Evolutionary conservation across 2,329 filamentous ascomycete species (phyloP), one percentile per base, ranked within the genome.

Genomic region (Curvularia lunata): DNA sequence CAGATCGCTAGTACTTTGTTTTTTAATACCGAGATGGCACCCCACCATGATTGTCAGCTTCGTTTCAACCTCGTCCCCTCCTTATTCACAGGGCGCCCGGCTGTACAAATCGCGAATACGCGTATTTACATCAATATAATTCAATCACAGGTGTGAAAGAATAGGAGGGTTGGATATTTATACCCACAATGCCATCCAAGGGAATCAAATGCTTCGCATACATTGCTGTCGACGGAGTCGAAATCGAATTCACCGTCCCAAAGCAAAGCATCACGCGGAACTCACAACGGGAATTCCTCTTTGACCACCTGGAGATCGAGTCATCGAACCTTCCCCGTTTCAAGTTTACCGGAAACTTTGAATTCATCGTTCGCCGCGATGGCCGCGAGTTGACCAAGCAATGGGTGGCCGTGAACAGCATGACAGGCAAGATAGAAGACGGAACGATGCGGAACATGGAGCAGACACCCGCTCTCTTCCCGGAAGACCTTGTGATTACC

Each of bases 221-320:
- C 61, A 70, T 73, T 47, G 63, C 67, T 1, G 78, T 77, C 5
- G 68, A 73, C 1, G 78, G 75, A 40, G 75, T 76, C 54, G 72
- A 77, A 45, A 77, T 83, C 58, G 78, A 81, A 56, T 77, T 82
- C 49, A 77, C 73, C 5, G 80, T 82, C 4, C 81, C 81, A 4
- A 77, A 77, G 46, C 48, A 59, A 9, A 58, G 32, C 13, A 66
- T 79, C 46, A 71, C 67, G 2, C 63, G 61, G 12, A 67, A 71
- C 30, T 69, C 73, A 18, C 72, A 75, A 46, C 66, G 75, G 30
- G 69, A 73, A 42, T 82, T 80, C 58, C 67, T 66, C 43, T 70
- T 70, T 50, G 73, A 79, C 45, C 75, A 80, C 50, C 67, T 83
- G 9, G 80, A 83, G 70, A 77, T 83, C 25, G 81, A 83, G 23